Evolutionary conservation across 495 filamentous ascomycete species (phyloP).

Genomic region (Penicillium taxi): DNA sequence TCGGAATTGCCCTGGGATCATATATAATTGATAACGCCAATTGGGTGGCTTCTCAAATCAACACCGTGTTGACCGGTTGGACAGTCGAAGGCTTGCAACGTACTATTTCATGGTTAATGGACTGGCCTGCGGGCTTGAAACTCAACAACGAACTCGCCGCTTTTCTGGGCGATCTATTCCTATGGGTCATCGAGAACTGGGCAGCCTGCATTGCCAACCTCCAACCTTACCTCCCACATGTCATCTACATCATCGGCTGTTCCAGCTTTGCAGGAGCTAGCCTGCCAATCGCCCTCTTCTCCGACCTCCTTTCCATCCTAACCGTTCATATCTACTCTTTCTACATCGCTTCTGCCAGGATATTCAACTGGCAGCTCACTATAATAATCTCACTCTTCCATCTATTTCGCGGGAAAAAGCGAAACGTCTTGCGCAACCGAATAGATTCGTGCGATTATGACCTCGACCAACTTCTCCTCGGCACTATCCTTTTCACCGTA

Average conservation of each 20-base stretch:
- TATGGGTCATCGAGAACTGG: conserved; percentile 99
- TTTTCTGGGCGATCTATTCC: conserved; percentile 88
- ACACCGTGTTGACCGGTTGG: conserved; percentile 67
- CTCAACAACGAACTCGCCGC: conserved; percentile 89
- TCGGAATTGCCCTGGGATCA: conserved; percentile 89
- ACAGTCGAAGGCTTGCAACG: conserved; percentile 82
- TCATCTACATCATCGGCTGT: conserved; percentile 91
- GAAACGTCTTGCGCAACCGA: conserved; percentile 92
- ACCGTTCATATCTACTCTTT: conserved; percentile 97
- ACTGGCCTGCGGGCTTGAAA: conserved; percentile 96
- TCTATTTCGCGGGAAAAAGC: conserved; percentile 94
- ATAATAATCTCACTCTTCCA: conserved; percentile 97
- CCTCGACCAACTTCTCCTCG: conserved; percentile 91
- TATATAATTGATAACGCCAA: conserved; percentile 94
- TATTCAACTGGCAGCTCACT: conserved; percentile 96
- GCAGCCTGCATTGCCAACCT: conserved; percentile 72
- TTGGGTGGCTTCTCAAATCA: conserved; percentile 78
- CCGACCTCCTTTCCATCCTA: conserved; percentile 83
- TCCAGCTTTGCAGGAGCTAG: conserved; percentile 92
- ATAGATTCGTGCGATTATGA: conserved; percentile 99
- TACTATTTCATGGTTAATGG: conserved; percentile 93
- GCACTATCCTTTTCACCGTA: conserved; percentile 92
- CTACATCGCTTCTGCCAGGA: conserved; percentile 91
- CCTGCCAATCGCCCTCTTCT: conserved; percentile 95
- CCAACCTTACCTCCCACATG: conserved; percentile 67